Conservation (phyloP, 306 rosid species). For the Gastrolobium villosum region DNA sequence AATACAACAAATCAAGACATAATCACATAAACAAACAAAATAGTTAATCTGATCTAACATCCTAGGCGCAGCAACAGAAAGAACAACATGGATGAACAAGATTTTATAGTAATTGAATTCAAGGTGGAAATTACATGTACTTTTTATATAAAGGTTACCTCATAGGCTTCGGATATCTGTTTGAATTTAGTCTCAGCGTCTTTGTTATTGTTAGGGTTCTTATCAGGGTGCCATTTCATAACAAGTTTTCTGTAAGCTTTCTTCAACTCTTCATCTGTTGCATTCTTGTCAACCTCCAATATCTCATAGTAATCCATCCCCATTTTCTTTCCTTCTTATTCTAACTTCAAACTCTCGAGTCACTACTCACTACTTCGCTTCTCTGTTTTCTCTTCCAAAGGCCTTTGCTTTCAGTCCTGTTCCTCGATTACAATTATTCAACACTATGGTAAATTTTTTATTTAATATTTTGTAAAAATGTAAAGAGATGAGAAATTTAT, state of each 20-base stretch:
- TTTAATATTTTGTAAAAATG: background rate
- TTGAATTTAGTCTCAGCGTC: slow-evolving; percentile 87
- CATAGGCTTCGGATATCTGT: slow-evolving; percentile 91
- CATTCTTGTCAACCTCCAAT: slow-evolving; percentile 80
- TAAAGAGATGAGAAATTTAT: no score
- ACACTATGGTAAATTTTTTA: background rate
- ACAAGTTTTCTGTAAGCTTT: slow-evolving; percentile 83
- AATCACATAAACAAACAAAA: slow-evolving; percentile 19
- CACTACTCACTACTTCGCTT: background rate
- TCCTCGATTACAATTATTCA: background rate
- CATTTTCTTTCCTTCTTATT: slow-evolving; percentile 10
- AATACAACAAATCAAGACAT: background rate
- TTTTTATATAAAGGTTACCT: slow-evolving; percentile 43
- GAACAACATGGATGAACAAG: background rate
- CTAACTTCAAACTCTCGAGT: background rate
- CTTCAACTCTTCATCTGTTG: slow-evolving; percentile 85
- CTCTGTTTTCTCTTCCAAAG: background rate
- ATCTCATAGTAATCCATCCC: slow-evolving; percentile 74
- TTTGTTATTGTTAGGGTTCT: slow-evolving; percentile 78
- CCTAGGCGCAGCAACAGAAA: background rate
- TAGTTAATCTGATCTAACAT: slow-evolving; percentile 33
- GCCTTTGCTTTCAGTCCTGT: background rate
- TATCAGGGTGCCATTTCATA: slow-evolving; percentile 98
- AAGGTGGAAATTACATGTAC: background rate
- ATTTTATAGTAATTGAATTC: slow-evolving; percentile 20